phyloP scores from a whole-genome alignment of 2,329 filamentous ascomycete genomes.

The Arthrobotrys sphaeroides region DNA sequence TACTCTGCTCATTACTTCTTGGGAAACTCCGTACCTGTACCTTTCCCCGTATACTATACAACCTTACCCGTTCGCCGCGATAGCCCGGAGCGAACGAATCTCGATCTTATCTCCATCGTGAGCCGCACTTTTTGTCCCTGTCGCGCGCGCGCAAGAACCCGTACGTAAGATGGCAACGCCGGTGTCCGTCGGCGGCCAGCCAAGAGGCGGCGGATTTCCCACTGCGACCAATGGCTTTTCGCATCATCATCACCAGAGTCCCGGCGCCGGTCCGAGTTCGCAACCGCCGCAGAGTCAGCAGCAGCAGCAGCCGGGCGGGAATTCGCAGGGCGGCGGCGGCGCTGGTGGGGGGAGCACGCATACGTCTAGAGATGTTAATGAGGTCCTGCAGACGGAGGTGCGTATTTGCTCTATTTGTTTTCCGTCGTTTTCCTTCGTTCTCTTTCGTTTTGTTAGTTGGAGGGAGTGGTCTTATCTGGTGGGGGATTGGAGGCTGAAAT shows the following conservation, averaged over 20 bases:
- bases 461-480: slow-evolving; percentile 18
- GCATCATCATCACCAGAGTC: slow-evolving; percentile 41
- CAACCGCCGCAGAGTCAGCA: not conserved
- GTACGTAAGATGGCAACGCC: slow-evolving; percentile 28
- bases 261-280: slow-evolving; percentile 38
- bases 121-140: not conserved
- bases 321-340: not conserved
- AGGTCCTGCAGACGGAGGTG: slow-evolving; percentile 65
- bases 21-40: not conserved
- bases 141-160: not conserved
- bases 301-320: slow-evolving; percentile 14
- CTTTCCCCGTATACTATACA: too few relatives aligned
- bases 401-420: slow-evolving; percentile 33
- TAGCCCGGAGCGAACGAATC: slow-evolving; percentile 12
- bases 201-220: slow-evolving; percentile 49
- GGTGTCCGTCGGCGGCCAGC: slow-evolving; percentile 32
- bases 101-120: slow-evolving; percentile 14
- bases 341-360: slow-evolving; percentile 20
- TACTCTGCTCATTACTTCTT: not conserved
- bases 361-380: slow-evolving; percentile 58
- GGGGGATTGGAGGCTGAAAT: not conserved
- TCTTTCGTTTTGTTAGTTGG: not conserved
- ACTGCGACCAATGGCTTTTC: slow-evolving; percentile 47
- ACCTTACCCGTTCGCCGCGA: not conserved
- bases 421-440: not conserved